phyloP scores from a whole-genome alignment of 2,329 filamentous ascomycete species.

The Diplodia intermedia region DNA sequence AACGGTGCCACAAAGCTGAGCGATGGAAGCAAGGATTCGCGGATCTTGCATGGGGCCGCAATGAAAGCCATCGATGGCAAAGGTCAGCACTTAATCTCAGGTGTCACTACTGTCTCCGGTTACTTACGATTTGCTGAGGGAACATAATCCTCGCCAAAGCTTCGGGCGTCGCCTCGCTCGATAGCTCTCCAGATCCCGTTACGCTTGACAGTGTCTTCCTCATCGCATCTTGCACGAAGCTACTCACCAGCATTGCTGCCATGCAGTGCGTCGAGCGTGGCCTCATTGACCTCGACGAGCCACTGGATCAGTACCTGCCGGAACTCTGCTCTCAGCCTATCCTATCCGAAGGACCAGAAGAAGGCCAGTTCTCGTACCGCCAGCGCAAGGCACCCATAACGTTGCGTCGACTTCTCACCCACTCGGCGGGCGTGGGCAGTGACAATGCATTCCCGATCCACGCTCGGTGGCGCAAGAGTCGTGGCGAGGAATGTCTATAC shows the following conservation, averaged over 20 bases:
- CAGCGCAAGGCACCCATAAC: constrained; percentile 31
- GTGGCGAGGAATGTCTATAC: constrained; percentile 31
- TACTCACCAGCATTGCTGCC: constrained; percentile 45
- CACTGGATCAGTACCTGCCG: constrained; percentile 43
- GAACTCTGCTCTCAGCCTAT: constrained; percentile 41
- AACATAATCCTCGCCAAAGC: not conserved
- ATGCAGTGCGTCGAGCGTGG: constrained; percentile 48
- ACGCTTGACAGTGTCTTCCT: not conserved
- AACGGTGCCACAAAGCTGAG: not conserved
- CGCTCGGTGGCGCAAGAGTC: constrained; percentile 32
- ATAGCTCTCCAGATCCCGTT: not conserved
- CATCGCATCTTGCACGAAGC: constrained; percentile 50
- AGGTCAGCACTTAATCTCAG: not conserved
- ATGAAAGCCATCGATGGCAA: not conserved
- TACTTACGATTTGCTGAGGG: not conserved
- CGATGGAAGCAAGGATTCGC: not conserved
- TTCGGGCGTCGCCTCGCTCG: not conserved
- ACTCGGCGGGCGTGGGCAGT: constrained; percentile 40
- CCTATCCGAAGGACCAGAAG: constrained; percentile 34
- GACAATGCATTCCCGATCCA: constrained; percentile 34
- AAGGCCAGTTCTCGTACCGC: constrained; percentile 23
- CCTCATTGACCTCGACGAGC: constrained; percentile 42
- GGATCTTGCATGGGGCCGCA: not conserved
- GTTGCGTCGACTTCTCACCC: constrained; percentile 37
- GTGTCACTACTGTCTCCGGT: not conserved